A percentile compares a stretch with the other conserved stretches of the same genome.
phyloP scores from a whole-genome alignment of 768 basidiomycete species.

The Boletus sp. region DNA sequence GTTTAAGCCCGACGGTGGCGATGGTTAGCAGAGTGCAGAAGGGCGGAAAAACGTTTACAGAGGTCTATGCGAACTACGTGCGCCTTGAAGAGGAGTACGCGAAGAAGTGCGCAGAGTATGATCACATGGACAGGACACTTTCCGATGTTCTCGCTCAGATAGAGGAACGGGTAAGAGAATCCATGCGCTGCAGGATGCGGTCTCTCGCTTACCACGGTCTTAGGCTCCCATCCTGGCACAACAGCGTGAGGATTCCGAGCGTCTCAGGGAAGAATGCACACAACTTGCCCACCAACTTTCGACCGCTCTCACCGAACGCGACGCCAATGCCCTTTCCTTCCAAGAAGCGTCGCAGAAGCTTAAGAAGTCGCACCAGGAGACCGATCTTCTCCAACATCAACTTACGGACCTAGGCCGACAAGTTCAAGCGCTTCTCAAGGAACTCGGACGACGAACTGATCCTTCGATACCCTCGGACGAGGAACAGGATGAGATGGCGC shows the following conservation, averaged over 20 bases:
- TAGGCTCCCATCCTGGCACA: slow-evolving; percentile 90
- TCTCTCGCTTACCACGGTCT: neutral
- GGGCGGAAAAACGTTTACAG: slow-evolving; percentile 86
- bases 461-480: slow-evolving; percentile 75
- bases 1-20: slow-evolving; percentile 83
- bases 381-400: slow-evolving; percentile 67
- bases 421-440: slow-evolving; percentile 73
- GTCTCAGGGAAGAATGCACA: slow-evolving; percentile 72
- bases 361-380: slow-evolving; percentile 54
- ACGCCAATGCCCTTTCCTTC: slow-evolving; percentile 51
- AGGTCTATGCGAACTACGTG: slow-evolving; percentile 90
- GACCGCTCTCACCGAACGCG: slow-evolving; percentile 71
- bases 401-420: slow-evolving; percentile 83
- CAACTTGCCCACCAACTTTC: slow-evolving; percentile 80
- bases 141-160: slow-evolving; percentile 82
- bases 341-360: slow-evolving; percentile 65
- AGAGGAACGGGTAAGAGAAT: slow-evolving; percentile 68
- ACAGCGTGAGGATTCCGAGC: slow-evolving; percentile 86
- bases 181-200: neutral
- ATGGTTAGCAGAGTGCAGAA: slow-evolving; percentile 80
- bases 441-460: slow-evolving; percentile 79
- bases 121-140: slow-evolving; percentile 79
- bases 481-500: slow-evolving; percentile 47
- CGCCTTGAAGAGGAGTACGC: slow-evolving; percentile 79
- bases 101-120: slow-evolving; percentile 76